A percentile compares a stretch with the other conserved stretches of the same genome.
These are phyloP conservation scores for Melampsora americana DNA, from an alignment of 1,284 basidiomycete species.

Conservation along the genomic window DNA sequence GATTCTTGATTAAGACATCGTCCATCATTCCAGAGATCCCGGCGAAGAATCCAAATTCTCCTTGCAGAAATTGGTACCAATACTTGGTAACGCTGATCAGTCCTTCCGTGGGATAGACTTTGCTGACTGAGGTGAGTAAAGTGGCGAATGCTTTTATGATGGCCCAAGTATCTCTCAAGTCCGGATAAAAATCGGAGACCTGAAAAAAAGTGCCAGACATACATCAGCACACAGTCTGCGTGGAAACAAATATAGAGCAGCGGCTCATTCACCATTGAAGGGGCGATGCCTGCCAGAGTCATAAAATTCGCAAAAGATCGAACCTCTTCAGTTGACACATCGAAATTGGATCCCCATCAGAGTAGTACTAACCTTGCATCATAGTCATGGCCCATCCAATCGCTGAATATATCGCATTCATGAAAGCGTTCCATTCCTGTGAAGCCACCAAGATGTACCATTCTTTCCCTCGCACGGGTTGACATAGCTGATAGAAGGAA, in stretches of 20 bases:
- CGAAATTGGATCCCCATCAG: neutral
- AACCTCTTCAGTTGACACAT: too few species aligned
- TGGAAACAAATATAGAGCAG: too few species aligned
- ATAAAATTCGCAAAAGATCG: too few species aligned
- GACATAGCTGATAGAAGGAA: constrained; percentile 29
- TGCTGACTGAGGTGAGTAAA: constrained; percentile 22
- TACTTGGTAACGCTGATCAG: constrained; percentile 30
- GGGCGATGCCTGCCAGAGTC: constrained; percentile 22
- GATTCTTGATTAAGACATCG: constrained; percentile 35
- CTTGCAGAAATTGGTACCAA: constrained; percentile 33
- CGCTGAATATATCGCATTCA: constrained; percentile 34
- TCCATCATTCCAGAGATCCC: constrained; percentile 33
- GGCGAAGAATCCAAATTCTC: constrained; percentile 30
- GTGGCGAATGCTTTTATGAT: constrained; percentile 32
- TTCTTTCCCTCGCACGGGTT: constrained; percentile 37
- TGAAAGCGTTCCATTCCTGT: constrained; percentile 42
- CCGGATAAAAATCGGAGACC: constrained; percentile 41
- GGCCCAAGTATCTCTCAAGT: constrained; percentile 18
- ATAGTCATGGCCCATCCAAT: constrained; percentile 42
- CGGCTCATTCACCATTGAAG: constrained; percentile 26
- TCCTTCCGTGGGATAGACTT: constrained; percentile 38
- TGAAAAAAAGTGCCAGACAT: neutral
- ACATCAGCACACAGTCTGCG: too few species aligned
- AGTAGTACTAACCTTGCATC: constrained; percentile 30
- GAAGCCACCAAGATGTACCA: constrained; percentile 39